phyloP scores from a whole-genome alignment of 305 asterid species.

The Solanum hybrid region DNA sequence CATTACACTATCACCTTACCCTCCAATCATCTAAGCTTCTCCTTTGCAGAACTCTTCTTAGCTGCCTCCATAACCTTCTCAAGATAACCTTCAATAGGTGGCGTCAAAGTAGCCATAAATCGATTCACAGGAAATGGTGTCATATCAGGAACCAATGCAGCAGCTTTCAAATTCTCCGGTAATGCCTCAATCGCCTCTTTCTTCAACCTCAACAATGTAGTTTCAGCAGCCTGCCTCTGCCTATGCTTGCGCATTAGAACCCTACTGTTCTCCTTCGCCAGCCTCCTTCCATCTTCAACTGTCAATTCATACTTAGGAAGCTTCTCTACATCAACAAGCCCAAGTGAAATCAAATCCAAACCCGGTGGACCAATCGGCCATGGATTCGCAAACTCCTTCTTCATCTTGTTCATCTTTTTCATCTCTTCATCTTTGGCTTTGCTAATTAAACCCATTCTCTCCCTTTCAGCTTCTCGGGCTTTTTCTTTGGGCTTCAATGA shows the following conservation, averaged over 20 bases:
- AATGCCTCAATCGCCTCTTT: constrained; percentile 84
- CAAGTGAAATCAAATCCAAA: constrained; percentile 61
- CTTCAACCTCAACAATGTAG: constrained; percentile 49
- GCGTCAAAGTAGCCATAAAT: constrained; percentile 77
- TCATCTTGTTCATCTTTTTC: constrained; percentile 44
- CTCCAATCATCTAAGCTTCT: constrained; percentile 53
- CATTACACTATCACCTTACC: background rate
- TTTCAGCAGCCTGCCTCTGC: constrained; percentile 72
- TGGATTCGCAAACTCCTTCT: constrained; percentile 35
- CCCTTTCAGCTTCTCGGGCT: constrained; percentile 62
- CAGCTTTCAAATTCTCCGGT: constrained; percentile 64
- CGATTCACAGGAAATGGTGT: constrained; percentile 61
- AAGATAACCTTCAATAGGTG: constrained; percentile 83
- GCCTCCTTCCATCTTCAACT: constrained; percentile 73
- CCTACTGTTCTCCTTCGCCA: constrained; percentile 83
- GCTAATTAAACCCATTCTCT: constrained; percentile 80
- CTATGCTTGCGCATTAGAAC: constrained; percentile 84
- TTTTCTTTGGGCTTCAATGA: constrained; percentile 67
- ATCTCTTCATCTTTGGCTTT: constrained; percentile 57
- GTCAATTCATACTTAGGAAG: constrained; percentile 72
- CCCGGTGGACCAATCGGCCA: constrained; percentile 67
- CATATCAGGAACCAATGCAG: constrained; percentile 74
- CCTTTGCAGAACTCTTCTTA: constrained; percentile 48
- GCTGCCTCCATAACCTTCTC: constrained; percentile 88
- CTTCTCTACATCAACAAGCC: constrained; percentile 72